Evolutionary conservation across 768 basidiomycete genomes (phyloP).

Genomic region (Dacryopinax primogenitus): DNA sequence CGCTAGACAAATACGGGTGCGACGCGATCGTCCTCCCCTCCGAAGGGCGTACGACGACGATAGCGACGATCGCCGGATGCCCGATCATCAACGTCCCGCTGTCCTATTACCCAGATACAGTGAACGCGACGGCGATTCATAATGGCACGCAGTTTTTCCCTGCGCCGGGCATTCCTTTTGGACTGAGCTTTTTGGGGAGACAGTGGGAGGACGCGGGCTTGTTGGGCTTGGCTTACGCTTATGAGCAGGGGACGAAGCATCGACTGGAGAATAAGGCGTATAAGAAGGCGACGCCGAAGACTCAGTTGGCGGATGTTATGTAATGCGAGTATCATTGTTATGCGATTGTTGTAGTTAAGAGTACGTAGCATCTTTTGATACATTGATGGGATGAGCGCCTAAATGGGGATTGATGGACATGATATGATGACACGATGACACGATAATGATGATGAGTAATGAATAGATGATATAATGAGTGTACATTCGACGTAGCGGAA

Average conservation of each 20-base stretch:
- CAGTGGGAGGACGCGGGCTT: slow-evolving; percentile 13
- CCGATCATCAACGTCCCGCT: slow-evolving; percentile 5
- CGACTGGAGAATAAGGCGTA: slow-evolving; percentile 15
- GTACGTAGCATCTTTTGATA: too few relatives aligned
- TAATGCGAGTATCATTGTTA: neutral
- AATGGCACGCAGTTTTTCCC: slow-evolving; percentile 3
- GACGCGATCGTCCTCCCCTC: neutral
- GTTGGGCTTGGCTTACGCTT: slow-evolving; percentile 15
- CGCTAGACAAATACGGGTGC: slow-evolving; percentile 3
- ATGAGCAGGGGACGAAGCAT: slow-evolving; percentile 16
- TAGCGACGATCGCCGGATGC: slow-evolving; percentile 2
- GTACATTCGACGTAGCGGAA: too few relatives aligned
- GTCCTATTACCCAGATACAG: neutral
- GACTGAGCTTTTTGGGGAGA: slow-evolving; percentile 14
- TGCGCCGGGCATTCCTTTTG: slow-evolving; percentile 16
- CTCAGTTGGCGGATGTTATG: slow-evolving; percentile 16
- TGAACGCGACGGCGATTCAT: neutral
- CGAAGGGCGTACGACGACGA: neutral
- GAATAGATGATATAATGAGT: too few relatives aligned
- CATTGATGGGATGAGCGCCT: too few relatives aligned
- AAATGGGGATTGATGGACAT: too few relatives aligned
- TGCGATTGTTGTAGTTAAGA: too few relatives aligned
- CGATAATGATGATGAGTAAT: too few relatives aligned
- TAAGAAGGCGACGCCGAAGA: slow-evolving; percentile 14
- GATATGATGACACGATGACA: too few relatives aligned